Base-by-base conservation (phyloP, 306 rosid species). In the Lathyrus aphaca region DNA sequence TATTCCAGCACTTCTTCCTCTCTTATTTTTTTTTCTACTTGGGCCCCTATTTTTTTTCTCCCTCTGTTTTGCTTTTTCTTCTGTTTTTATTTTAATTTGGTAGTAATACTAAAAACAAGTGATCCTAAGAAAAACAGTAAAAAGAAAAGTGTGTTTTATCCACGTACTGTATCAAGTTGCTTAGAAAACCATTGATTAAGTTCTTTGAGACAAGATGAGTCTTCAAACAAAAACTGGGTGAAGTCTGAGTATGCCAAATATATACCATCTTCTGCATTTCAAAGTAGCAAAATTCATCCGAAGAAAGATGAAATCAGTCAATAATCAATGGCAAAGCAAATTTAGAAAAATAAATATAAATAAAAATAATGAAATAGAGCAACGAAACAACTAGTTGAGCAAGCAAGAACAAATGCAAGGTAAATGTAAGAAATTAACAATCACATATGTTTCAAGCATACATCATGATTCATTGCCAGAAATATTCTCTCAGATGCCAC, bases 181-280 rank as follows among this genome's bases (percentile, higher is more conserved):
- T 88, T 91, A 64, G 96, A 71, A 87, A 94, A 94, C 98, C 98
- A 91, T 81, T 91, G 93, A 79, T 91, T 91, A 59, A 94, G 83
- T 83, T 94, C 97, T 74, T 87, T 85, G 38, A 89, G 74, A 85
- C 92, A 94, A 44, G 88, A 83, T 9, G 96, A 81, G 76, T 94
- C 99, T 78, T 92, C 98, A 71, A 81, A 84, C 86, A 94, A 79
- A 81, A 88, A 94, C 16, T 82, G 85, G 73, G 78, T 84, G 79
- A 90, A 91, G 79, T 94, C 96, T 29, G 97, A 87, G 76, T 90
- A 94, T 25, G 92, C 95, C 82, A 94, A 86, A 85, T 90, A 91
- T 70, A 94, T 87, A 48, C 92, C 92, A 76, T 90, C 92, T 78
- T 86, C 99, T 94, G 95, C 87, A 71, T 18, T 74, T 72, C 45